Conservation (phyloP, 176 grass and related monocot species). For the Zoysia pacifica region DNA sequence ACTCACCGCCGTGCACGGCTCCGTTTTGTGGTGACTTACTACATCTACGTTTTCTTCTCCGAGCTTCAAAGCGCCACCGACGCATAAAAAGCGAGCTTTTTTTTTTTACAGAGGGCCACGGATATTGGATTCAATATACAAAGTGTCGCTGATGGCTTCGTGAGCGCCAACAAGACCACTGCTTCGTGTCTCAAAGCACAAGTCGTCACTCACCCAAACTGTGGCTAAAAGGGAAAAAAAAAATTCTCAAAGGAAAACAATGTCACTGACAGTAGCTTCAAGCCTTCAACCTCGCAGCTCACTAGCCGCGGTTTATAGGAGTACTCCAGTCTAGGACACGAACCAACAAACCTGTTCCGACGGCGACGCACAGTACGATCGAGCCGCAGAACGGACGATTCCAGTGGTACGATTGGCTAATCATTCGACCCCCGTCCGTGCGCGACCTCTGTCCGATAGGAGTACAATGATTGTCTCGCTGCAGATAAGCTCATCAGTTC, state of each 20-base stretch:
- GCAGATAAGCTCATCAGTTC: constrained; percentile 30
- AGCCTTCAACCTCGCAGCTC: background rate
- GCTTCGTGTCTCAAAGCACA: background rate
- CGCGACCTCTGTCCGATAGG: background rate
- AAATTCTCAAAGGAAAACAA: background rate
- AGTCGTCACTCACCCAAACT: background rate
- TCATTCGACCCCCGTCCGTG: constrained; percentile 28
- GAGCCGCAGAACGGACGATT: background rate
- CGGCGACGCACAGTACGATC: background rate
- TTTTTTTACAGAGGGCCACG: background rate
- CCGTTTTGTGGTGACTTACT: background rate
- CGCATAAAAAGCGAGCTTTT: background rate
- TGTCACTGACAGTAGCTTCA: background rate
- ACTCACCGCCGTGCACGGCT: background rate
- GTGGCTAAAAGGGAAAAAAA: background rate
- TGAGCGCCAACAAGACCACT: background rate
- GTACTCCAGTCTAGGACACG: background rate
- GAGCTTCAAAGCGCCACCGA: constrained; percentile 7
- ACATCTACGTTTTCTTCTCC: background rate
- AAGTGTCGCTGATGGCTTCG: background rate
- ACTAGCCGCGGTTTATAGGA: background rate
- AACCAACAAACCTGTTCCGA: background rate
- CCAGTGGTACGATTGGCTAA: background rate
- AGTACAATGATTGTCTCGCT: background rate
- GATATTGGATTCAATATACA: too few species aligned